A percentile compares a stretch with the other conserved stretches of the same genome.
Conservation (phyloP, 163 green algal genomes). For the Chloromonas sp. region DNA sequence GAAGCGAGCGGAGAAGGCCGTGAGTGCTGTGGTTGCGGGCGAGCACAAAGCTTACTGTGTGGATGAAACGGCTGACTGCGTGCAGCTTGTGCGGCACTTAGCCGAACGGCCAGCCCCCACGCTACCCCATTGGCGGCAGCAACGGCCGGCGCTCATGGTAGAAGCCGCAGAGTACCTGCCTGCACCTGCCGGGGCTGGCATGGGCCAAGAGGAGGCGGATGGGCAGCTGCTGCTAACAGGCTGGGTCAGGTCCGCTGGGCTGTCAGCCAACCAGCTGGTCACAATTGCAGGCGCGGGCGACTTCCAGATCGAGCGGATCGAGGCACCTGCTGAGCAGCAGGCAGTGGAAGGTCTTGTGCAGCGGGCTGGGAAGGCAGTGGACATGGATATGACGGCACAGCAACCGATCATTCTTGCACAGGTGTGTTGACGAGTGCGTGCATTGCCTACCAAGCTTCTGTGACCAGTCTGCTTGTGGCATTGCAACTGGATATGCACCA, state of each 20-base stretch:
- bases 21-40: conserved; percentile 43
- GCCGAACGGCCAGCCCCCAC: conserved; percentile 35
- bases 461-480: too few species aligned
- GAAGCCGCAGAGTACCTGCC: conserved; percentile 33
- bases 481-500: too few species aligned
- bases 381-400: too few species aligned
- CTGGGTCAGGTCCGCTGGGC: conserved; percentile 58
- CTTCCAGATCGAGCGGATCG: conserved; percentile 55
- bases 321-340: conserved; percentile 8
- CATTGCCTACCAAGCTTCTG: too few species aligned
- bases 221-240: conserved; percentile 60
- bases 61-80: conserved; percentile 51
- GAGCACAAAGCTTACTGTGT: conserved; percentile 56
- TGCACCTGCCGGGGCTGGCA: background rate
- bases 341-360: background rate
- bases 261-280: conserved; percentile 73
- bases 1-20: conserved; percentile 62
- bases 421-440: too few species aligned
- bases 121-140: conserved; percentile 64
- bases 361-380: conserved; percentile 14
- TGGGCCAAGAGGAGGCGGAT: background rate
- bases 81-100: conserved; percentile 62
- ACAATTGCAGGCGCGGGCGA: conserved; percentile 73
- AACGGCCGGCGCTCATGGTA: conserved; percentile 61
- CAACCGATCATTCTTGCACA: too few species aligned